Evolutionary conservation across 805 yeast genomes (phyloP).

Genomic region (Yamadazyma kitorensis): DNA sequence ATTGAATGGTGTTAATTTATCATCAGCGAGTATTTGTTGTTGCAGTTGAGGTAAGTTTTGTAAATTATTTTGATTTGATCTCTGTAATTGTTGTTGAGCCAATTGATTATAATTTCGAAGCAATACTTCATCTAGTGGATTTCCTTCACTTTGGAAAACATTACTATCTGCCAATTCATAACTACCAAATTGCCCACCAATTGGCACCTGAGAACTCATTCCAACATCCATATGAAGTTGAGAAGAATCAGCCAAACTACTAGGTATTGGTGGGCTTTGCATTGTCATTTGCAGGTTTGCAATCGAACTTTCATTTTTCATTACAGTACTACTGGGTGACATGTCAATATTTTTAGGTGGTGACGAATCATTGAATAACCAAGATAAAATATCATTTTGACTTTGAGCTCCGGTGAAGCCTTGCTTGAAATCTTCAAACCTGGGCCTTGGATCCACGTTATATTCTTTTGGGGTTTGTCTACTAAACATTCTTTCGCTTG

Average conservation of each 20-base stretch:
- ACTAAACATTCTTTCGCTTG: not conserved
- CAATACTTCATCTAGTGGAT: slow-evolving; percentile 39
- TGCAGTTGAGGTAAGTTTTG: not conserved
- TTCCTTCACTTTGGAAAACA: slow-evolving; percentile 33
- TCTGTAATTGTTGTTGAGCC: not conserved
- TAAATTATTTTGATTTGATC: not conserved
- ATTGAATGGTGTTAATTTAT: slow-evolving; percentile 7
- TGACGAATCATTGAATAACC: slow-evolving; percentile 36
- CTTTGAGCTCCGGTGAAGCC: slow-evolving; percentile 4
- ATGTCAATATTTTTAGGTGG: too few species aligned
- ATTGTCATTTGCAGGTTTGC: too few species aligned
- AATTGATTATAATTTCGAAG: slow-evolving; percentile 13
- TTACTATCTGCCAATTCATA: slow-evolving; percentile 36
- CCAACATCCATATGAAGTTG: too few species aligned
- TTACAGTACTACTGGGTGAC: too few species aligned
- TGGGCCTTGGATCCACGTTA: not conserved
- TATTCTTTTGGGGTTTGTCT: not conserved
- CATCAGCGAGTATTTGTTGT: not conserved
- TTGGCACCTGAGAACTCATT: too few species aligned
- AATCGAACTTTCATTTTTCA: too few species aligned
- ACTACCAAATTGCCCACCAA: slow-evolving; percentile 1
- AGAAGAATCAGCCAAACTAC: too few species aligned
- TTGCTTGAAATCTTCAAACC: not conserved
- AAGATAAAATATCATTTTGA: slow-evolving; percentile 37
- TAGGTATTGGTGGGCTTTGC: too few species aligned